Evolutionary conservation across 177 flowering plant species (phyloP).

Genomic region (Tripterygium wilfordii): DNA sequence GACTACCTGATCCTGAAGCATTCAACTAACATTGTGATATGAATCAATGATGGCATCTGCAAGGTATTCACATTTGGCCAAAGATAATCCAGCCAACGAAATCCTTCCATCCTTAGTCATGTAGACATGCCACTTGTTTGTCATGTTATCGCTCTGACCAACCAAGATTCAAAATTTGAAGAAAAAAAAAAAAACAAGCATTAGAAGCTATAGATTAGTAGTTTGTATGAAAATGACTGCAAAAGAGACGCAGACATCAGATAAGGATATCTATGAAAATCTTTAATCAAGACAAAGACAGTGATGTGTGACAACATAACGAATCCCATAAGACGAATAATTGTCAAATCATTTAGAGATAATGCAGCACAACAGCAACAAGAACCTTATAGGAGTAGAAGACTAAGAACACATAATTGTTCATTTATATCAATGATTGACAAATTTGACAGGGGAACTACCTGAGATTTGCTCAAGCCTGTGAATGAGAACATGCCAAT

Average conservation of each 20-base stretch:
- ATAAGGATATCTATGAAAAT: too few relatives aligned
- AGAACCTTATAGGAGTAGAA: too few relatives aligned
- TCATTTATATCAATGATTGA: too few relatives aligned
- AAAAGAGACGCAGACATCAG: too few relatives aligned
- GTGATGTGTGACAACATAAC: too few relatives aligned
- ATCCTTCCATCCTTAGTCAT: conserved; percentile 98
- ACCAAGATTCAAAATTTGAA: not conserved
- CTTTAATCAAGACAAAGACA: too few relatives aligned
- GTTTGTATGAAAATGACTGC: not conserved
- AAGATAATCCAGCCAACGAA: conserved; percentile 77
- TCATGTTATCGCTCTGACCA: conserved; percentile 87
- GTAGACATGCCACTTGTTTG: conserved; percentile 94
- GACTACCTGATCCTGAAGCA: too few relatives aligned
- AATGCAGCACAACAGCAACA: too few relatives aligned
- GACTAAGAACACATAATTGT: too few relatives aligned
- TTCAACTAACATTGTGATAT: conserved; percentile 67
- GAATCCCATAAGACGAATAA: too few relatives aligned
- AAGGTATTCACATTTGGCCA: conserved; percentile 94
- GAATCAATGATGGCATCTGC: conserved; percentile 96
- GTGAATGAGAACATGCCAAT: conserved; percentile 99
- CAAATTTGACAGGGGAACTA: conserved; percentile 11
- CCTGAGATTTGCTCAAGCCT: conserved; percentile 95
- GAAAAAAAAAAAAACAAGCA: not conserved
- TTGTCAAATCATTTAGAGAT: too few relatives aligned
- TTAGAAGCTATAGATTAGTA: not conserved